These are phyloP conservation scores for Pestalotiopsis sp. DNA, from an alignment of 2,329 filamentous ascomycete species.

Conservation along the genomic window DNA sequence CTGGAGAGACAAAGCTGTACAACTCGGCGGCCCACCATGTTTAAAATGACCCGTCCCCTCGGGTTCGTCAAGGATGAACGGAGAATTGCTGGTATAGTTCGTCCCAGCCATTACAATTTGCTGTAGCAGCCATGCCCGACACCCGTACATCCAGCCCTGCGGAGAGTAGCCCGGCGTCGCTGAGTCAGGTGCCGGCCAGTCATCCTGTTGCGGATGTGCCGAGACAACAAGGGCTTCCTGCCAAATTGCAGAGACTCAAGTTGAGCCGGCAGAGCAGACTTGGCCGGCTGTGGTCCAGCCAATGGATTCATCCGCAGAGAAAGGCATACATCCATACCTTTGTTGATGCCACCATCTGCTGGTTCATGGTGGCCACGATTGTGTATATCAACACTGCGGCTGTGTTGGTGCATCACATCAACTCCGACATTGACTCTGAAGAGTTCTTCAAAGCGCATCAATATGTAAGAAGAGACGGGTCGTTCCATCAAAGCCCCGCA, in stretches of 20 bases:
- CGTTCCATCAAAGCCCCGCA: background rate
- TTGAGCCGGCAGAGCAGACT: background rate
- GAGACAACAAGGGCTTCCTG: background rate
- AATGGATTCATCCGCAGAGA: background rate
- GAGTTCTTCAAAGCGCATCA: background rate
- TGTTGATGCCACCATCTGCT: slow-evolving; percentile 3
- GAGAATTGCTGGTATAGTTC: background rate
- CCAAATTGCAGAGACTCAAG: background rate
- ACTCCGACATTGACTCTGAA: background rate
- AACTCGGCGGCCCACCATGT: background rate
- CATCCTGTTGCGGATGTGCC: background rate
- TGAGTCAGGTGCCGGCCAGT: background rate
- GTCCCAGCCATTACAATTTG: background rate
- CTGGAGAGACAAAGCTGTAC: background rate
- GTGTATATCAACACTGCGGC: background rate
- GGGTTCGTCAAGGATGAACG: background rate
- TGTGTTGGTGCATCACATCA: background rate
- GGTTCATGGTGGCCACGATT: background rate
- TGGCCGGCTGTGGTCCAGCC: background rate
- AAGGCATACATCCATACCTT: slow-evolving; percentile 5
- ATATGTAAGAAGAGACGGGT: background rate
- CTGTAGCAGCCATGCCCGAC: background rate
- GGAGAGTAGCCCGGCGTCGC: background rate
- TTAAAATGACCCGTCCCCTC: slow-evolving; percentile 6
- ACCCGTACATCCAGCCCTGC: background rate